phyloP scores from a whole-genome alignment of 805 yeast genomes.

The Candida dajiaensis region DNA sequence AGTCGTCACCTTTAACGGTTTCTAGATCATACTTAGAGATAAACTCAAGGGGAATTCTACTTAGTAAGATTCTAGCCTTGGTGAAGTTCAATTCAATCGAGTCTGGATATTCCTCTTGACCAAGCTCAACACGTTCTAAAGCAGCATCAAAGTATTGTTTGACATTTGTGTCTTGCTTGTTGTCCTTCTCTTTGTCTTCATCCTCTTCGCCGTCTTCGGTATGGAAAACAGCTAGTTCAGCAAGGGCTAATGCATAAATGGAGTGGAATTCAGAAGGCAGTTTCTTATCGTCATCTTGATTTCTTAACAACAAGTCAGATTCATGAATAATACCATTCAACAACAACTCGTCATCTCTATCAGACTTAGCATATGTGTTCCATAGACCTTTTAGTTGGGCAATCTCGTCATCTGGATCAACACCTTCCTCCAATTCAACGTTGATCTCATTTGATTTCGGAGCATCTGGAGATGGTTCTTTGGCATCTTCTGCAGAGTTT shows the following conservation, averaged over 20 bases:
- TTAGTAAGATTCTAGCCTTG: slow-evolving; percentile 48
- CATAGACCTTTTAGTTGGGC: slow-evolving; percentile 71
- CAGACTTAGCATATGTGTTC: slow-evolving; percentile 51
- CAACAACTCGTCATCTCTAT: slow-evolving; percentile 56
- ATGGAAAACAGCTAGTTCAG: slow-evolving; percentile 56
- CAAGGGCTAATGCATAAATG: slow-evolving; percentile 67
- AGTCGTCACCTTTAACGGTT: slow-evolving; percentile 25
- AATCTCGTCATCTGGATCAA: slow-evolving; percentile 73
- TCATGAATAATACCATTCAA: slow-evolving; percentile 88
- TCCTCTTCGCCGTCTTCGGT: slow-evolving; percentile 33
- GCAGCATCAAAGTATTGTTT: slow-evolving; percentile 64
- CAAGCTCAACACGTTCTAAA: slow-evolving; percentile 58
- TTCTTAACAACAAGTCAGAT: slow-evolving; percentile 71
- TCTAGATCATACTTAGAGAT: slow-evolving; percentile 44
- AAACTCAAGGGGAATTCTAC: slow-evolving; percentile 52
- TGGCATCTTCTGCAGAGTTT: slow-evolving; percentile 10
- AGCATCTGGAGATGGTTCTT: slow-evolving; percentile 17
- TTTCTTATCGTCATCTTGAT: slow-evolving; percentile 20
- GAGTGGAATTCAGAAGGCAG: slow-evolving; percentile 56
- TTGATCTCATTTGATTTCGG: slow-evolving; percentile 39
- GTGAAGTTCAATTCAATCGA: slow-evolving; percentile 45
- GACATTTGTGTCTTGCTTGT: slow-evolving; percentile 27
- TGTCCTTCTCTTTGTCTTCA: slow-evolving; percentile 1
- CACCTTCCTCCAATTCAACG: slow-evolving; percentile 65
- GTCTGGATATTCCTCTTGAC: slow-evolving; percentile 44